Percentiles rank a stretch among this genome's conserved stretches.
These are phyloP conservation scores for Abelmoschus esculentus DNA, from an alignment of 345 rosid species.

Conservation along the genomic window DNA sequence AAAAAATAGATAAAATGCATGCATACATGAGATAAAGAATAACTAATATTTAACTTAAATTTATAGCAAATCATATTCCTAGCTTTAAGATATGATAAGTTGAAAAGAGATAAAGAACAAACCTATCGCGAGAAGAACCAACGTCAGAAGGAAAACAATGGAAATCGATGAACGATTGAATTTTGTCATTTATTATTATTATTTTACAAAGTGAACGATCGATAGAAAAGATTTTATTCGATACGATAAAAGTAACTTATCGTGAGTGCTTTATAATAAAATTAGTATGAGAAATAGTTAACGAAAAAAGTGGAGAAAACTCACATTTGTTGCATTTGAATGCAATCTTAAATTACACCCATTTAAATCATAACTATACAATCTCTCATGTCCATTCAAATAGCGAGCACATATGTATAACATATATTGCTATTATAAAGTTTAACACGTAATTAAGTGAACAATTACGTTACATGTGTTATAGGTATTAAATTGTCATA, in stretches of 20 bases:
- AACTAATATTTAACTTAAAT: too few relatives aligned
- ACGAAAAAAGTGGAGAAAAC: not conserved
- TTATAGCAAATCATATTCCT: too few relatives aligned
- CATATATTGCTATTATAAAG: too few relatives aligned
- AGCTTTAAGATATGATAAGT: not conserved
- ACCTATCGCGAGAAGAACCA: conserved; percentile 11
- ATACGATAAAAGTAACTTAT: not conserved
- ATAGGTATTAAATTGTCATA: too few relatives aligned
- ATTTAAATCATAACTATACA: not conserved
- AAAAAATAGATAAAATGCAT: not conserved
- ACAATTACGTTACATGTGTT: too few relatives aligned
- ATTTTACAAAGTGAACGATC: not conserved
- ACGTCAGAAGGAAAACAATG: not conserved
- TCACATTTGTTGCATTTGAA: not conserved
- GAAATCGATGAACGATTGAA: not conserved
- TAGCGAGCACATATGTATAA: too few relatives aligned
- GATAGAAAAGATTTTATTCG: not conserved
- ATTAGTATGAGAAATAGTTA: not conserved
- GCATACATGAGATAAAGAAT: not conserved
- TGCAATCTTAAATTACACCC: not conserved
- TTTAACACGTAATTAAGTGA: too few relatives aligned
- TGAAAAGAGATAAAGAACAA: not conserved
- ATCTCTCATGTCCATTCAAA: too few relatives aligned
- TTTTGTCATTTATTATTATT: not conserved
- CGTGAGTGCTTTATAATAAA: not conserved